Conservation (phyloP, 78 protist species). For the Dictyostelium capitatum region DNA sequence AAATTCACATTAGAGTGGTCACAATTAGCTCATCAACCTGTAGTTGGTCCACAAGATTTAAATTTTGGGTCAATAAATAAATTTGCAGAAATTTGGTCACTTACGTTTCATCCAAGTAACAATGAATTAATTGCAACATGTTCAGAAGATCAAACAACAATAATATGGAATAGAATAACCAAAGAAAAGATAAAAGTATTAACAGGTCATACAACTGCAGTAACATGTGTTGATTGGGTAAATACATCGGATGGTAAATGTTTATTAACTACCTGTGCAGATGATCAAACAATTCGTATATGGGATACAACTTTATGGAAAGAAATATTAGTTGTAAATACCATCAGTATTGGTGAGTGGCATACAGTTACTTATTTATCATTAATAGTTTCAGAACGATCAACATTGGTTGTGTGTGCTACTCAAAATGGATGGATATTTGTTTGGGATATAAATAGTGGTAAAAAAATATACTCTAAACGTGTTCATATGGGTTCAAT, state of each 20-base stretch:
- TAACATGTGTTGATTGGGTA: constrained; percentile 67
- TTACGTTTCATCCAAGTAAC: constrained; percentile 27
- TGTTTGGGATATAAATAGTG: constrained; percentile 28
- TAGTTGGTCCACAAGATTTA: constrained; percentile 32
- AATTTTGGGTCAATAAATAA: constrained; percentile 55
- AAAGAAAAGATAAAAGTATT: constrained; percentile 3
- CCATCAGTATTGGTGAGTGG: constrained; percentile 71
- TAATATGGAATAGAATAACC: constrained; percentile 13
- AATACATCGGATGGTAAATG: not conserved
- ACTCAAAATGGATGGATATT: constrained; percentile 81
- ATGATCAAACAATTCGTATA: constrained; percentile 64
- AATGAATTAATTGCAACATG: constrained; percentile 40
- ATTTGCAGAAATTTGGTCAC: constrained; percentile 80
- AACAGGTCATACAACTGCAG: constrained; percentile 65
- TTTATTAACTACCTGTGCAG: constrained; percentile 67
- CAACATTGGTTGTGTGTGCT: constrained; percentile 21
- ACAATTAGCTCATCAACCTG: constrained; percentile 30
- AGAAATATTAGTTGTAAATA: not conserved
- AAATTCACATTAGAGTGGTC: constrained; percentile 27
- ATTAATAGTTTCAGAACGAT: not conserved
- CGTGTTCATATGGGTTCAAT: constrained; percentile 71
- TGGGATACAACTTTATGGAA: constrained; percentile 48
- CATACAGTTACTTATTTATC: constrained; percentile 71
- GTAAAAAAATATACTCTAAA: constrained; percentile 23
- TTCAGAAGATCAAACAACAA: constrained; percentile 70